Percentiles rank a stretch among this genome's conserved stretches.
These are phyloP conservation scores for Malus hybrid DNA, from an alignment of 331 rosid genomes.

Conservation along the genomic window DNA sequence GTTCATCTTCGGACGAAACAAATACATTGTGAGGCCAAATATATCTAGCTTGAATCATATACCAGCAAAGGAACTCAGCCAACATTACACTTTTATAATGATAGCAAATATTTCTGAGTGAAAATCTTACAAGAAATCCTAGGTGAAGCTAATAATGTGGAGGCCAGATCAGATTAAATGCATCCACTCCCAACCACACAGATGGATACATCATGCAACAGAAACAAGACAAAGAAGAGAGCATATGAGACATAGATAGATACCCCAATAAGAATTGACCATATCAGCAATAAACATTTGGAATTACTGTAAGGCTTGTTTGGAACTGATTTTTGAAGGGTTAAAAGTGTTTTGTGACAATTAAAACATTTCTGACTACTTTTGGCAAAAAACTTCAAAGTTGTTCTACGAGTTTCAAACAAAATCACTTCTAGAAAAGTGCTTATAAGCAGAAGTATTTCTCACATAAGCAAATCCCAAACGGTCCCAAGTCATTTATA, in stretches of 20 bases:
- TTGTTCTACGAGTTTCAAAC: not conserved
- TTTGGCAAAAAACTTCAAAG: not conserved
- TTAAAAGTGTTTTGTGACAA: not conserved
- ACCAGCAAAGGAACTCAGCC: slow-evolving; percentile 2
- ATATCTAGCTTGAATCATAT: slow-evolving; percentile 10
- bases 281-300: not conserved
- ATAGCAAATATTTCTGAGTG: not conserved
- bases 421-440: not conserved
- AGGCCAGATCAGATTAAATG: not conserved
- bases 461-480: not conserved
- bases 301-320: not conserved
- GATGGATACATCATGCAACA: not conserved
- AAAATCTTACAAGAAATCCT: not conserved
- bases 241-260: not conserved
- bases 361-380: not conserved
- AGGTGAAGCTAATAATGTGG: not conserved
- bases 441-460: not conserved
- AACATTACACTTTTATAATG: not conserved
- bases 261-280: not conserved
- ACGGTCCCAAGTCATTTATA: not conserved
- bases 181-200: not conserved
- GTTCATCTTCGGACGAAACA: slow-evolving; percentile 64
- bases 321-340: not conserved
- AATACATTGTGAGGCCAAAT: slow-evolving; percentile 17
- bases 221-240: not conserved